Conservation (phyloP, 2,329 filamentous ascomycete genomes). For the Furcasterigmium furcatum region DNA sequence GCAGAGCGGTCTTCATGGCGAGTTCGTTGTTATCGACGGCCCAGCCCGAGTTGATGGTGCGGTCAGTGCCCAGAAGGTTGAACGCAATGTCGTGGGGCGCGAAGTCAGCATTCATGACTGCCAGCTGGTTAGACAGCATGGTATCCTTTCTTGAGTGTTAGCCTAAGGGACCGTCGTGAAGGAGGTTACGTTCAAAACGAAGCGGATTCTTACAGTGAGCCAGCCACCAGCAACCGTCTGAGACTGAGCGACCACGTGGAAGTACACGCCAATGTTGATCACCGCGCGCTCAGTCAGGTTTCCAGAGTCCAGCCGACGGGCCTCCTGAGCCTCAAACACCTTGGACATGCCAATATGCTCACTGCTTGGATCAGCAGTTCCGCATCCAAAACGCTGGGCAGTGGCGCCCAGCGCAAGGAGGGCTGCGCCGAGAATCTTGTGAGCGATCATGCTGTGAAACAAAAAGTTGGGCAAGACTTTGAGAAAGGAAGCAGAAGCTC, state of each 20-base stretch:
- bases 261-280: constrained; percentile 14
- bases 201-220: constrained; percentile 29
- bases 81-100: constrained; percentile 40
- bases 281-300: background rate
- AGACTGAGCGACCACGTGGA: constrained; percentile 27
- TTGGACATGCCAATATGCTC: constrained; percentile 1
- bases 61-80: constrained; percentile 36
- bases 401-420: background rate
- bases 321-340: background rate
- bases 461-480: background rate
- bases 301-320: background rate
- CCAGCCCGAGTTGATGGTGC: constrained; percentile 45
- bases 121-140: constrained; percentile 35
- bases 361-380: background rate
- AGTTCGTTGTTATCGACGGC: constrained; percentile 23
- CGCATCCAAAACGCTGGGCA: background rate
- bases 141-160: constrained; percentile 21
- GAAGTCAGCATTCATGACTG: constrained; percentile 41
- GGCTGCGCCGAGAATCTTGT: background rate
- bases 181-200: too few species aligned
- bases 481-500: background rate
- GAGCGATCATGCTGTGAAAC: background rate
- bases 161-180: too few species aligned
- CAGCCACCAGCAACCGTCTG: constrained; percentile 25
- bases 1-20: constrained; percentile 41